Conservation (phyloP, 805 yeast species). For the Lipomyces orientalis region DNA sequence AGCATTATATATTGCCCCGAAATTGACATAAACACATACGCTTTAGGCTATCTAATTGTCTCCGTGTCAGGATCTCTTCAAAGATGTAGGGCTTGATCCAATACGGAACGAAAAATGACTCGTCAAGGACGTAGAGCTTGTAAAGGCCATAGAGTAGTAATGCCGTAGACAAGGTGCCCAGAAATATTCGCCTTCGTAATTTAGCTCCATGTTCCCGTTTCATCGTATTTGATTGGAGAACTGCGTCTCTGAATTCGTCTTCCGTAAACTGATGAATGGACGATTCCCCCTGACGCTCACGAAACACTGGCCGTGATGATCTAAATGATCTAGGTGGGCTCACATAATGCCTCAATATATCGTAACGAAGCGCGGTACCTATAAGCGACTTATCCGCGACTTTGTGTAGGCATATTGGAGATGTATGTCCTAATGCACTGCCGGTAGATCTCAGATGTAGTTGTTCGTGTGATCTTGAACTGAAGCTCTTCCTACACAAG, state of each 20-base stretch:
- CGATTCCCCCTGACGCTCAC: background rate
- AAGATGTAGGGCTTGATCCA: constrained; percentile 30
- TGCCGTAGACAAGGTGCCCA: background rate
- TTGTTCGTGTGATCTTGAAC: background rate
- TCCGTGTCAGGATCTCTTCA: constrained; percentile 28
- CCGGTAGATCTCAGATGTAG: background rate
- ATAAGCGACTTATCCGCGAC: background rate
- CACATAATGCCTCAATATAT: background rate
- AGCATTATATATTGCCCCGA: background rate
- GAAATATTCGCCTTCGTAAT: background rate
- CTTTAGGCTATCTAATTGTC: constrained; percentile 12
- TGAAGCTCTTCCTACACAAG: background rate
- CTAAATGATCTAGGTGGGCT: background rate
- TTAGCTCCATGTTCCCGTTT: constrained; percentile 3
- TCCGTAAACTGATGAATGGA: constrained; percentile 19
- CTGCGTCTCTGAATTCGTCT: constrained; percentile 35
- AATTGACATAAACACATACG: background rate
- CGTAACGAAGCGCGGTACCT: background rate
- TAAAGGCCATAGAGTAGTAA: constrained; percentile 42
- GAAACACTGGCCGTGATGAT: background rate
- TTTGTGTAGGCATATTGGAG: background rate
- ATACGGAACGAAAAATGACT: constrained; percentile 27
- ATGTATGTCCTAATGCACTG: background rate
- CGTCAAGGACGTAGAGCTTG: constrained; percentile 18
- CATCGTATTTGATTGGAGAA: constrained; percentile 14